Percentiles rank a stretch among this genome's conserved stretches.
phyloP scores from a whole-genome alignment of 2,329 filamentous ascomycete species.

The Verticillium albo-atrum region DNA sequence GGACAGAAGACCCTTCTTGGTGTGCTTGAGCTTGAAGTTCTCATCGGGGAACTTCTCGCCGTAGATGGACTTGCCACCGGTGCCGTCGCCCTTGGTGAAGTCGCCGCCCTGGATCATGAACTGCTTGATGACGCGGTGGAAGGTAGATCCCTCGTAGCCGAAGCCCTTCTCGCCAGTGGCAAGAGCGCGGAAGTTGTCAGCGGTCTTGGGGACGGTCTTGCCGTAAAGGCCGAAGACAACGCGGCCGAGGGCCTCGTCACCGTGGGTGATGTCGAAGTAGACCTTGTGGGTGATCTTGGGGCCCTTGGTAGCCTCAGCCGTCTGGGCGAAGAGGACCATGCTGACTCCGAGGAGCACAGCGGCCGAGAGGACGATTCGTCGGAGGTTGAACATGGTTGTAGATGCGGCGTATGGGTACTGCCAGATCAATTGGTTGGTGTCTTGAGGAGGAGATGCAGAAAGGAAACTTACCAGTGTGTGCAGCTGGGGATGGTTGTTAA shows the following conservation, averaged over 20 bases:
- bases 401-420: slow-evolving; percentile 19
- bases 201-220: slow-evolving; percentile 76
- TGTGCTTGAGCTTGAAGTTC: slow-evolving; percentile 95
- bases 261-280: slow-evolving; percentile 79
- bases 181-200: slow-evolving; percentile 72
- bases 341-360: slow-evolving; percentile 72
- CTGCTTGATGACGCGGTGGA: slow-evolving; percentile 86
- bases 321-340: slow-evolving; percentile 71
- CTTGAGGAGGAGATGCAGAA: slow-evolving; percentile 1
- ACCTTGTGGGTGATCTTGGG: slow-evolving; percentile 96
- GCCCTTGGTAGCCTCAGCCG: slow-evolving; percentile 71
- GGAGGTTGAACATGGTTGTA: slow-evolving; percentile 66
- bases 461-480: neutral
- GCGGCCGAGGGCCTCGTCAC: slow-evolving; percentile 68
- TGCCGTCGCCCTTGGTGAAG: slow-evolving; percentile 79
- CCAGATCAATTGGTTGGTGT: slow-evolving; percentile 7
- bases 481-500: neutral
- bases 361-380: slow-evolving; percentile 65
- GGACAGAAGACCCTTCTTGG: slow-evolving; percentile 75
- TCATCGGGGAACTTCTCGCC: slow-evolving; percentile 80
- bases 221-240: slow-evolving; percentile 82
- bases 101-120: slow-evolving; percentile 94
- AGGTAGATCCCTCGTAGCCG: slow-evolving; percentile 74
- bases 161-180: slow-evolving; percentile 84
- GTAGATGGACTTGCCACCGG: slow-evolving; percentile 86